Conservation (phyloP, 768 basidiomycete species). For the Kwoniella bestiolae region DNA sequence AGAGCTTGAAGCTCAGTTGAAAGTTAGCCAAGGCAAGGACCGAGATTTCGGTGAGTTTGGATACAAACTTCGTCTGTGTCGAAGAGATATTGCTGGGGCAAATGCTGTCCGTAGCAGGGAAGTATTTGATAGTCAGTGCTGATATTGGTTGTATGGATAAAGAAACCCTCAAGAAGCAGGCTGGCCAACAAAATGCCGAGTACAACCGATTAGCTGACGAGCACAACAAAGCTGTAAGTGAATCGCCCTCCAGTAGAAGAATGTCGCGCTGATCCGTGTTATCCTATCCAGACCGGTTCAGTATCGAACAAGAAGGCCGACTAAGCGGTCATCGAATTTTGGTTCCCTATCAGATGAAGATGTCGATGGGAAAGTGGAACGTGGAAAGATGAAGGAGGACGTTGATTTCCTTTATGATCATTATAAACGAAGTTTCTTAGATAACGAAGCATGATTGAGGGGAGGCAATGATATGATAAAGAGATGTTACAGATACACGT, state of each 20-base stretch:
- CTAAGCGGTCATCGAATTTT: no score
- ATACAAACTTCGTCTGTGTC: no score
- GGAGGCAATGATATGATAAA: constrained; percentile 1
- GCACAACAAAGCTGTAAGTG: constrained; percentile 66
- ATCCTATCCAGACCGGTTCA: constrained; percentile 61
- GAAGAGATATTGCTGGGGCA: no score
- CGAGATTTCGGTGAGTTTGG: constrained; percentile 69
- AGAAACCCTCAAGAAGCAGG: constrained; percentile 84
- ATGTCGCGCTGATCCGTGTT: background rate
- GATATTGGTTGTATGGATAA: background rate
- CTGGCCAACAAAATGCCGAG: constrained; percentile 73
- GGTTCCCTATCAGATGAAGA: background rate
- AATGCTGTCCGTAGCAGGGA: no score
- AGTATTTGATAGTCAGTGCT: background rate
- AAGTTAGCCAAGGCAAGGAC: constrained; percentile 64
- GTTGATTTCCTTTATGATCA: no score
- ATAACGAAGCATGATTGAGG: background rate
- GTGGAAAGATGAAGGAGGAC: background rate
- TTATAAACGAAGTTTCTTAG: background rate
- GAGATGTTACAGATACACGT: background rate
- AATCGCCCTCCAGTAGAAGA: background rate
- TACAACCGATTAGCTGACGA: constrained; percentile 81
- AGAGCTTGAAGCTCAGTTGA: constrained; percentile 71
- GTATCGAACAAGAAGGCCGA: constrained; percentile 70
- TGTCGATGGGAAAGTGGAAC: background rate